Evolutionary conservation across 805 yeast genomes (phyloP).

Genomic region (Metschnikowia noctiluminum): DNA sequence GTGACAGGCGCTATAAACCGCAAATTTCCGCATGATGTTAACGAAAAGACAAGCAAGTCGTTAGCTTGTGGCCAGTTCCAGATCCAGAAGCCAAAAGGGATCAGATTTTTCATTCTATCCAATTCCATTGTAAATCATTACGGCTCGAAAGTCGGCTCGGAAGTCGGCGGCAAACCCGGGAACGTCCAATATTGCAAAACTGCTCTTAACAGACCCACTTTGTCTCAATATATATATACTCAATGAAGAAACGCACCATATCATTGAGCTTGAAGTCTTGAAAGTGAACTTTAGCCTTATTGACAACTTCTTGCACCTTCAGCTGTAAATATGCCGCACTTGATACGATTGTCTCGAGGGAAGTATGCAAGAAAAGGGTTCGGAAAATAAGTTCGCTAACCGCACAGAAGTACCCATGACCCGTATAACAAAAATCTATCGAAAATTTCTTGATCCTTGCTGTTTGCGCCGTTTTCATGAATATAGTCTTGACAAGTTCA

Average conservation of each 20-base stretch:
- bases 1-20: too few relatives aligned
- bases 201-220: not conserved
- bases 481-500: not conserved
- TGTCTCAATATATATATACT: not conserved
- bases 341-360: not conserved
- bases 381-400: not conserved
- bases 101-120: too few relatives aligned
- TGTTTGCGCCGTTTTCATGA: not conserved
- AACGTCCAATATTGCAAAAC: not conserved
- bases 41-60: too few relatives aligned
- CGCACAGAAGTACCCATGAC: not conserved
- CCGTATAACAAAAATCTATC: not conserved
- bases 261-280: not conserved
- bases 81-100: too few relatives aligned
- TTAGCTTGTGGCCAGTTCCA: too few relatives aligned
- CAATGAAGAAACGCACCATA: not conserved
- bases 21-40: too few relatives aligned
- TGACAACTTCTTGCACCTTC: not conserved
- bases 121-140: too few relatives aligned
- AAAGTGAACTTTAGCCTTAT: not conserved
- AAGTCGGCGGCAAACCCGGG: not conserved
- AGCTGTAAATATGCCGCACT: not conserved
- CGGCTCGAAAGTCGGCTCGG: too few relatives aligned
- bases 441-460: not conserved
- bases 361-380: not conserved